A percentile compares a stretch with the other conserved stretches of the same genome.
Evolutionary conservation across 1,284 basidiomycete genomes (phyloP).

Genomic region (Leccinum cinnamomeum): DNA sequence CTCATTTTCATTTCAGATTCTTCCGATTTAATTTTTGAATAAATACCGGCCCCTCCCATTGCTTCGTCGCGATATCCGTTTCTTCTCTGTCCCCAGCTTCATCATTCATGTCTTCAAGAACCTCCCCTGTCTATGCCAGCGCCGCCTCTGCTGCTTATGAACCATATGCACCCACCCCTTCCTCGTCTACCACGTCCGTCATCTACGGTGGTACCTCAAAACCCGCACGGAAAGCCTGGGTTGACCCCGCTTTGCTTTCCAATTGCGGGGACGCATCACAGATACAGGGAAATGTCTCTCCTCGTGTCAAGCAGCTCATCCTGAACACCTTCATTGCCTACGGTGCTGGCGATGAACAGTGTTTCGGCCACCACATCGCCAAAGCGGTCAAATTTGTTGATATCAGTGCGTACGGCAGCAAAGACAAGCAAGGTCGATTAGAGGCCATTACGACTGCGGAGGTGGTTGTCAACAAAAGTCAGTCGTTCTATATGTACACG

Average conservation of each 20-base stretch:
- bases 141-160: slow-evolving; percentile 30
- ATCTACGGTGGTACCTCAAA: slow-evolving; percentile 25
- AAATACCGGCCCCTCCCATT: slow-evolving; percentile 27
- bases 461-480: slow-evolving; percentile 58
- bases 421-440: slow-evolving; percentile 47
- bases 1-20: slow-evolving; percentile 17
- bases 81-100: slow-evolving; percentile 3
- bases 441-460: slow-evolving; percentile 62
- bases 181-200: slow-evolving; percentile 24
- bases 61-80: slow-evolving; percentile 6
- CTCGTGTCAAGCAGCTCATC: slow-evolving; percentile 60
- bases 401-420: slow-evolving; percentile 47
- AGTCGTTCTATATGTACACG: slow-evolving; percentile 12
- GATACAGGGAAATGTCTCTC: slow-evolving; percentile 60
- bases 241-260: slow-evolving; percentile 60
- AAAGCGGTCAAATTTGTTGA: slow-evolving; percentile 59
- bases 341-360: slow-evolving; percentile 59
- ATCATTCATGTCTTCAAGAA: slow-evolving; percentile 29
- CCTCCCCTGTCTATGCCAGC: slow-evolving; percentile 32
- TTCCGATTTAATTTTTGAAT: slow-evolving; percentile 20
- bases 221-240: slow-evolving; percentile 46
- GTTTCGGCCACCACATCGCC: slow-evolving; percentile 60
- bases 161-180: slow-evolving; percentile 24
- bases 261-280: slow-evolving; percentile 51
- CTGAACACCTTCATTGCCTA: slow-evolving; percentile 65